Conservation (phyloP, 345 rosid genomes). For the Capsella bursapastoris region DNA sequence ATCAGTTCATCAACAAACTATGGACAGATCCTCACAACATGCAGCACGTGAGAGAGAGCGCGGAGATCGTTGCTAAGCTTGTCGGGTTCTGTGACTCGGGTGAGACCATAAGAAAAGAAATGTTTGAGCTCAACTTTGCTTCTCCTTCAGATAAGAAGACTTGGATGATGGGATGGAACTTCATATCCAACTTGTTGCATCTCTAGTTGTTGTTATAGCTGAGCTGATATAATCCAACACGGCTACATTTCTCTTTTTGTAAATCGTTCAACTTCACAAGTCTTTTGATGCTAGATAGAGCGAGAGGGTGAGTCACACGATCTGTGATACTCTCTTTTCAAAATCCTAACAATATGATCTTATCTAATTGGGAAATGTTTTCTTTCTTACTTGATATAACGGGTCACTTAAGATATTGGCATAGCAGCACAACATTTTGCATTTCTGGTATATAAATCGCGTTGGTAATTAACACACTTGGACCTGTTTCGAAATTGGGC, state of each 20-base stretch:
- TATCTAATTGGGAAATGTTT: background rate
- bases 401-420: background rate
- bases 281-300: background rate
- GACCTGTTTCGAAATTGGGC: background rate
- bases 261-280: constrained; percentile 3
- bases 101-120: constrained; percentile 78
- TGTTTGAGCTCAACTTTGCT: constrained; percentile 84
- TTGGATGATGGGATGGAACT: constrained; percentile 94
- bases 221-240: background rate
- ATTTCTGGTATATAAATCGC: background rate
- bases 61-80: constrained; percentile 79
- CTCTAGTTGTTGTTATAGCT: constrained; percentile 41
- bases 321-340: background rate
- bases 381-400: background rate
- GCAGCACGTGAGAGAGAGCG: constrained; percentile 78
- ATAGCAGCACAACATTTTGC: background rate
- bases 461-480: background rate
- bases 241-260: background rate
- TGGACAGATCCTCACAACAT: constrained; percentile 87
- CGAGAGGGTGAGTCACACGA: background rate
- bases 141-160: constrained; percentile 81
- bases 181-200: constrained; percentile 76
- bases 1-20: constrained; percentile 79
- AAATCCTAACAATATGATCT: background rate
- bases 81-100: constrained; percentile 88